These are phyloP conservation scores for Pichia gijzeniarum DNA, from an alignment of 805 yeast species.

Conservation along the genomic window DNA sequence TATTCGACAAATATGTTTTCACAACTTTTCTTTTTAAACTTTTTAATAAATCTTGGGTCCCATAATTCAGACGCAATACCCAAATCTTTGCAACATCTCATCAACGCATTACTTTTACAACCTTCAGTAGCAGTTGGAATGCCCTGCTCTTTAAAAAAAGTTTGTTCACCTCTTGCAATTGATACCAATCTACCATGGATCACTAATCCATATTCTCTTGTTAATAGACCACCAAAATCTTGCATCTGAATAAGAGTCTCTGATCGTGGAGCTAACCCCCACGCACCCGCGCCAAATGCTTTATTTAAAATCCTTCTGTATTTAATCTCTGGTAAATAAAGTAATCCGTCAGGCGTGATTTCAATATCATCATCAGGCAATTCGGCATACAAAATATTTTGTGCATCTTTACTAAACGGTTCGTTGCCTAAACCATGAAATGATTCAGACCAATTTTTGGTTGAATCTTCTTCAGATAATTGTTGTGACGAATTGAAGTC, in stretches of 20 bases:
- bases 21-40: constrained; percentile 58
- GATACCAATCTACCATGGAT: constrained; percentile 85
- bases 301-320: constrained; percentile 82
- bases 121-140: constrained; percentile 97
- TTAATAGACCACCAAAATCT: constrained; percentile 41
- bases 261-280: constrained; percentile 95
- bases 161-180: constrained; percentile 94
- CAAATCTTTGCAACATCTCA: constrained; percentile 96
- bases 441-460: constrained; percentile 74
- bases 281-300: constrained; percentile 98
- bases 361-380: constrained; percentile 74
- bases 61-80: constrained; percentile 96
- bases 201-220: constrained; percentile 85
- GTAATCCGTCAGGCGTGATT: constrained; percentile 89
- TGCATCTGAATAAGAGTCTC: constrained; percentile 57
- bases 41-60: constrained; percentile 88
- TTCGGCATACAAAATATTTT: constrained; percentile 53
- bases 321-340: constrained; percentile 91
- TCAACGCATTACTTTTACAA: constrained; percentile 90
- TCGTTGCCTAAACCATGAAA: constrained; percentile 78
- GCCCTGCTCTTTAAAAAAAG: constrained; percentile 78
- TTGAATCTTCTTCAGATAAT: constrained; percentile 18
- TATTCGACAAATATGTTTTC: constrained; percentile 85
- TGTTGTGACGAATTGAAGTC: constrained; percentile 18
- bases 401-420: constrained; percentile 62